Evolutionary conservation across 768 basidiomycete species (phyloP), one percentile per base, ranked within the genome.

Genomic region (Mycena olivaceomarginata): DNA sequence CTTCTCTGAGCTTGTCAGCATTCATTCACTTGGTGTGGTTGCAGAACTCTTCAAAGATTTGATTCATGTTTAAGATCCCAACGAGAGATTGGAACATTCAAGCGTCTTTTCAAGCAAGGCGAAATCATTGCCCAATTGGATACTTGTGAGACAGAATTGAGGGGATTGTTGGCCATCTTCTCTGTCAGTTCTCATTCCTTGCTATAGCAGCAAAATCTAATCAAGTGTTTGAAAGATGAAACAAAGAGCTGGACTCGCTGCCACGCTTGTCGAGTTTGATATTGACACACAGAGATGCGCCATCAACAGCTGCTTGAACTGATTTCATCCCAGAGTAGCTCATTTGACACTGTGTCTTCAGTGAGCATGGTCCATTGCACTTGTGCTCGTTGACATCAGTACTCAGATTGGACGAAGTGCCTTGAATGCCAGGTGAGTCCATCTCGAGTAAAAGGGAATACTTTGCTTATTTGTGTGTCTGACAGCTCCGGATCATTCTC

Each of bases 51-150:
- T 1, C 56, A 59, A 25, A 59, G 25, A 57, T 31, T 70, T 0
- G 12, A 60, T 25, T 31, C 37, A 0, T 68, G n/a, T 68, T 46
- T 68, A 16, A 40, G 51, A 68, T 15, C 67, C 8, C 48, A 68
- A 12, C 67, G 10, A 25, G 67, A 56, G 20, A 37, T 68, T 20
- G 67, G 67, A 41, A 39, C 8, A 15, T 37, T 68, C 51, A 68
- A 68, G 22, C 25, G 67, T 1, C 13, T 70, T 37, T 45, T 62
- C 60, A 62, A 62, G 39, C 60, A 62, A 62, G 39, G 60, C 39
- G 60, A 62, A 40, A 62, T 62, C 39, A 25, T 2, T 25, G 25
- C 25, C 25, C 25, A 25, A 25, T 25, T 25, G 25, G 25, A 25
- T 25, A 25, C 1, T 25, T 25, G 25, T 25, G 25, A 25, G 25